Percentiles rank a stretch among this genome's conserved stretches.
Conservation (phyloP, 176 grass and related monocot species). For the Cocos nucifera region DNA sequence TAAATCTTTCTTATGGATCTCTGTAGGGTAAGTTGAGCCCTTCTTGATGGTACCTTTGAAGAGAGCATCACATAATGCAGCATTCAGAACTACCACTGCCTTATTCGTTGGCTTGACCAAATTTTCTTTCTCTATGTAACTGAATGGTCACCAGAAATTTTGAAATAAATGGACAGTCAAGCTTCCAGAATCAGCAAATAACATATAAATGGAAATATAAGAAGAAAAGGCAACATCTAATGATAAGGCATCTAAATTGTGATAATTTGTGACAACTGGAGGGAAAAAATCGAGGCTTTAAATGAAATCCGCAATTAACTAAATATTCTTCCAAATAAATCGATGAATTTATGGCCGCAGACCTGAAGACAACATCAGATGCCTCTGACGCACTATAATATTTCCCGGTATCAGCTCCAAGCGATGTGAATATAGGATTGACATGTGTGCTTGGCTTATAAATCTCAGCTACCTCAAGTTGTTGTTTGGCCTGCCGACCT, state of each 20-base stretch:
- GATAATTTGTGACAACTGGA: too few species aligned
- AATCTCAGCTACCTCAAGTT: conserved; percentile 73
- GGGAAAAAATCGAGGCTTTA: too few species aligned
- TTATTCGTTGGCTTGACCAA: conserved; percentile 70
- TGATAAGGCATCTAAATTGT: too few species aligned
- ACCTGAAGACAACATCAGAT: conserved; percentile 82
- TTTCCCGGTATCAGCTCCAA: conserved; percentile 61
- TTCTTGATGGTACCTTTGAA: conserved; percentile 95
- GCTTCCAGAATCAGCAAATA: conserved; percentile 2
- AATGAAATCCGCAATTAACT: too few species aligned
- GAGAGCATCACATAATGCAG: conserved; percentile 75
- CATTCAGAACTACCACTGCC: conserved; percentile 64
- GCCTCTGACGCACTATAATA: conserved; percentile 80
- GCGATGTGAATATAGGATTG: conserved; percentile 67
- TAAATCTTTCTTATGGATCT: conserved; percentile 83
- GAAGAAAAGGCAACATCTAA: conserved; percentile 5
- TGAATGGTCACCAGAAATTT: conserved; percentile 7
- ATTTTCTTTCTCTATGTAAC: conserved; percentile 95
- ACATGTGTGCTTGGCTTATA: conserved; percentile 84
- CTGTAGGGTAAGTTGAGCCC: conserved; percentile 58
- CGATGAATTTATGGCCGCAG: background rate
- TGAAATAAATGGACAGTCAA: too few species aligned
- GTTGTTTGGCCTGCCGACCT: conserved; percentile 34
- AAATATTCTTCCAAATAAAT: too few species aligned
- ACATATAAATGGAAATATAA: conserved; percentile 2